Conservation (phyloP, 2,329 filamentous ascomycete genomes). For the Shiraia sp. region DNA sequence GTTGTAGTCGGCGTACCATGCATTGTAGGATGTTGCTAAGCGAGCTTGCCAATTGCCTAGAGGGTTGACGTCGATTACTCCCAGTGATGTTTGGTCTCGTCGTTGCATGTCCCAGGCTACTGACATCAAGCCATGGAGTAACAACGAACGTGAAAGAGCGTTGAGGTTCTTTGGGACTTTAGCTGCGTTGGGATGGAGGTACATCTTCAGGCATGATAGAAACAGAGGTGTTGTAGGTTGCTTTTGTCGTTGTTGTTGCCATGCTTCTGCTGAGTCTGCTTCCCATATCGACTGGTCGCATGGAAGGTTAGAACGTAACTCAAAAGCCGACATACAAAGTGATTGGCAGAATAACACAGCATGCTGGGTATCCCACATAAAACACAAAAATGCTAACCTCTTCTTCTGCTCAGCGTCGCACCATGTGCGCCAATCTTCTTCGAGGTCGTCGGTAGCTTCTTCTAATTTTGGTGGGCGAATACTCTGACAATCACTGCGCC, state of each 20-base stretch:
- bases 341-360: constrained; percentile 68
- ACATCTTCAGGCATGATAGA: constrained; percentile 59
- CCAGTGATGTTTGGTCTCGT: constrained; percentile 64
- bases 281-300: constrained; percentile 62
- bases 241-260: constrained; percentile 50
- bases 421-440: constrained; percentile 58
- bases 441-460: constrained; percentile 45
- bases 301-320: constrained; percentile 61
- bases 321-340: constrained; percentile 68
- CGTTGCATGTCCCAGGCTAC: constrained; percentile 65
- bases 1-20: constrained; percentile 64
- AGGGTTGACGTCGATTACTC: constrained; percentile 39
- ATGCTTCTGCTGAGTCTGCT: constrained; percentile 56
- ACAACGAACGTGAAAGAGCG: constrained; percentile 56
- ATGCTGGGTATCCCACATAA: constrained; percentile 69
- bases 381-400: constrained; percentile 62
- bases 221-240: constrained; percentile 50
- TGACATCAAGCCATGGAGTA: constrained; percentile 66
- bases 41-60: constrained; percentile 56
- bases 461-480: constrained; percentile 45
- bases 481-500: constrained; percentile 57
- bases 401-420: constrained; percentile 63
- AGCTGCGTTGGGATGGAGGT: constrained; percentile 52
- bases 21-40: constrained; percentile 58
- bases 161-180: constrained; percentile 50